Percentiles rank a stretch among this genome's conserved stretches.
Conservation (phyloP, 768 basidiomycete species). For the Tephrocybe rancida region DNA sequence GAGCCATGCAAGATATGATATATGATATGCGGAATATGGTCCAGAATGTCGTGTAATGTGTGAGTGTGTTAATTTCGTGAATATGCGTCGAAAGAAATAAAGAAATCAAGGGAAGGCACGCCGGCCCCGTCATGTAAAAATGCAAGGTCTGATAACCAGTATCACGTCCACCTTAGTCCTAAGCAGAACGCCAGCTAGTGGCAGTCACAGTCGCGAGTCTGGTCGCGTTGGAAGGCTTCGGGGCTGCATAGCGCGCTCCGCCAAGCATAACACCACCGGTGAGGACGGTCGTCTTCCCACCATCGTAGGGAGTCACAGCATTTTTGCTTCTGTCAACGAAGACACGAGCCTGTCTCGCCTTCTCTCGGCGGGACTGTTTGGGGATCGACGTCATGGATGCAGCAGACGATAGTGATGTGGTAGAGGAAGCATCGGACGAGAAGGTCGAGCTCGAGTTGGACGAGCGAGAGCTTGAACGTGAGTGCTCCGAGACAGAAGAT, state of each 20-base stretch:
- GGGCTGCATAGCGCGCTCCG: conserved; percentile 30
- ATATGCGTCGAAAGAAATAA: conserved; percentile 19
- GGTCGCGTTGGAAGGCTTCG: conserved; percentile 26
- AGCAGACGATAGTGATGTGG: conserved; percentile 38
- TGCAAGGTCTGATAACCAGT: conserved; percentile 8
- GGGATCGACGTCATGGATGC: conserved; percentile 34
- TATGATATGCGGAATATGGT: conserved; percentile 9
- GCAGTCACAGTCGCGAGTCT: conserved; percentile 32
- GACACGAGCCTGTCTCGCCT: conserved; percentile 67
- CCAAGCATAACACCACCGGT: conserved; percentile 91
- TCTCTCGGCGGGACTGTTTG: conserved; percentile 70
- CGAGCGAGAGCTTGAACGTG: conserved; percentile 72
- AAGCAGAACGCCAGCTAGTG: conserved; percentile 64
- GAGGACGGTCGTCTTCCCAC: conserved; percentile 86
- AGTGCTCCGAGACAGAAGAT: conserved; percentile 61
- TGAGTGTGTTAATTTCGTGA: conserved; percentile 12
- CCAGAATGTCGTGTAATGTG: conserved; percentile 14
- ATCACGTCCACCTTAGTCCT: conserved; percentile 19
- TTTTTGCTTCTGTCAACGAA: conserved; percentile 75
- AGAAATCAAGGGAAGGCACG: conserved; percentile 15
- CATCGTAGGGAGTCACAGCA: conserved; percentile 84
- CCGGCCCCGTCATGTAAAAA: conserved; percentile 13
- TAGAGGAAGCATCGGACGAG: conserved; percentile 56
- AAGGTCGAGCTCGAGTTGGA: conserved; percentile 70
- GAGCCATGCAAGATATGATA: conserved; percentile 7